Base-by-base conservation (phyloP, 257 asterid genomes). In the Salvia hispanica region DNA sequence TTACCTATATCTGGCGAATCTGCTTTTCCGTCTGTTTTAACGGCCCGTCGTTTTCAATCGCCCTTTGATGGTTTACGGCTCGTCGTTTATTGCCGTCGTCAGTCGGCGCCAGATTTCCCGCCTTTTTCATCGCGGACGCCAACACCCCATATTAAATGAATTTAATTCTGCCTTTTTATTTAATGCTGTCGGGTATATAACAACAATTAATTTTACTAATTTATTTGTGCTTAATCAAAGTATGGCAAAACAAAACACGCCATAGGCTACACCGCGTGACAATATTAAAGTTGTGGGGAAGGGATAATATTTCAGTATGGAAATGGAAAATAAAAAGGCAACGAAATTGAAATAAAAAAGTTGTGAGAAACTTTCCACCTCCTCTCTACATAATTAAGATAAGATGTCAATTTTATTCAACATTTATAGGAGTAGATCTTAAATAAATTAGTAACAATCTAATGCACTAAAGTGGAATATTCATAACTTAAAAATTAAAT, bases 11-110 rank as follows among this genome's bases (percentile, higher is more conserved):
- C 48, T 58, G 62, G 83, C 73, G 72, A 77, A 70, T 62, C 78
- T 39, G 58, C 57, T 62, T 62, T 52, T 45, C 83, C 79, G 76
- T 81, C 51, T 34, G 56, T 18, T 51, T 69, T 64, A 45, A 58
- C 76, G 81, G 81, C 79, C 79, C 63, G 78, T 63, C 68, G 61
- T 68, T 60, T 57, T 72, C 54, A 16, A 10, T 69, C 47, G 69
- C 71, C 31, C 31, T 76, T 74, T 60, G 60, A 63, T 47, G 50
- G 25, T 2, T 6, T 48, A 60, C 58, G 71, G 36, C 69, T 70
- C 50, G 74, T 77, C 78, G 52, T 68, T 78, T 36, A 39, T 52
- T 36, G 79, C 83, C 86, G 83, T n/a, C n/a, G n/a, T n/a, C n/a
- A n/a, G n/a, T n/a, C n/a, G n/a, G 77, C 80, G 77, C 61, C 62